Evolutionary conservation across 176 grass and related monocot genomes (phyloP), one percentile per base, ranked within the genome.

Genomic region (Pontederia paniculata): DNA sequence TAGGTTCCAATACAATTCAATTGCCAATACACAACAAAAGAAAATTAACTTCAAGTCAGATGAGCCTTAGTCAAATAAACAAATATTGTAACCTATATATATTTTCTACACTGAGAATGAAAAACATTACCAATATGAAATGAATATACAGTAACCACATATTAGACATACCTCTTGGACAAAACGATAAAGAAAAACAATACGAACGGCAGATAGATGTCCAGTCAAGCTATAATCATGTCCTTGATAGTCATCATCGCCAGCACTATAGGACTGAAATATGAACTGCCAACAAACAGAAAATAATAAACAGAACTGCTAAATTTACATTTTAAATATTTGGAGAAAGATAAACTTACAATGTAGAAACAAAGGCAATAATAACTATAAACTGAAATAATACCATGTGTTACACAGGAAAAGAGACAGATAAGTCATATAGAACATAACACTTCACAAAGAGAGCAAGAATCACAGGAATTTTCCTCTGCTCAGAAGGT

Each of bases 101-200:
- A 37, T 5, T 37, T 17, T 37, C n/a, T 50, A 8, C 3, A 58
- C 20, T 23, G 23, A n/a, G n/a, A 9, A 37, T 37, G 1, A 37
- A 37, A 31, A 31, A 31, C 5, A 31, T 31, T 31, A 31, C 25
- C 5, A 31, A 1, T 31, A 31, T 31, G 8, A 17, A 53, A 49
- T 5, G 9, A 15, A 48, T 74, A 48, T 42, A 42, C 42, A 59
- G 52, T 49, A 23, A 66, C 15, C 50, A 8, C 4, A 45, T 48
- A 0, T n/a, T 19, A 20, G 5, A 52, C 68, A 48, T 75, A 89
- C 86, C 91, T 96, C 91, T 76, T 96, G 91, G 81, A 96, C 10
- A 81, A 96, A 96, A 44, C 91, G 79, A 44, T 96, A 89, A 45
- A 96, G 79, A 67, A 96, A 96, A 70, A 96, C 86, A 84, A 96